Conservation (phyloP, 2,329 filamentous ascomycete genomes). For the Beauveria medogensis region DNA sequence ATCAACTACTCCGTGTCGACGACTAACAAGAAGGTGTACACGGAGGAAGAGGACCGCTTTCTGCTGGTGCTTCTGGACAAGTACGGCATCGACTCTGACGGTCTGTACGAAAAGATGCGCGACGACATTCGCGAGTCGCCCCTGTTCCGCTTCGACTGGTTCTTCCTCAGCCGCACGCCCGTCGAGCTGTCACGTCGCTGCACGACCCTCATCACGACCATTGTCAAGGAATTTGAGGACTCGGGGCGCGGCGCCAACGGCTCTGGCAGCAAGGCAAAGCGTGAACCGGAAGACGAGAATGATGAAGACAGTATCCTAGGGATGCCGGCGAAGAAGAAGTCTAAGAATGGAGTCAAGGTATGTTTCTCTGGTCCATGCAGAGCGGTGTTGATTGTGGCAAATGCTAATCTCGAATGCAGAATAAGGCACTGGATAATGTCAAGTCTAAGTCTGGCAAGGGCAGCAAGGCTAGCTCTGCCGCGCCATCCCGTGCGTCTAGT, state of each 20-base stretch:
- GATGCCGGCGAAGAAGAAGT: slow-evolving; percentile 90
- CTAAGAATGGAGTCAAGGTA: slow-evolving; percentile 83
- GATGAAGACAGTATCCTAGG: slow-evolving; percentile 75
- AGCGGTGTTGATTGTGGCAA: not conserved
- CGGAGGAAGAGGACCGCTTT: slow-evolving; percentile 95
- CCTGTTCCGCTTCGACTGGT: slow-evolving; percentile 98
- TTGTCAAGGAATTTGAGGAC: slow-evolving; percentile 89
- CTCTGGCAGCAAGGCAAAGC: slow-evolving; percentile 61
- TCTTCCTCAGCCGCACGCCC: slow-evolving; percentile 91
- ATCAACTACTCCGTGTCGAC: slow-evolving; percentile 98
- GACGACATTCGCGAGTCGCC: slow-evolving; percentile 93
- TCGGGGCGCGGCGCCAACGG: slow-evolving; percentile 52
- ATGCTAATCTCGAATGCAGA: slow-evolving; percentile 43
- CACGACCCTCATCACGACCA: slow-evolving; percentile 87
- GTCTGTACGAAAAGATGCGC: slow-evolving; percentile 87
- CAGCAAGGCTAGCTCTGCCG: slow-evolving; percentile 67
- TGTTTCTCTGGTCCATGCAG: slow-evolving; percentile 19
- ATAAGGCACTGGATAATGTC: slow-evolving; percentile 85
- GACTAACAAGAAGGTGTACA: slow-evolving; percentile 99
- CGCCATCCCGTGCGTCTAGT: slow-evolving; percentile 79
- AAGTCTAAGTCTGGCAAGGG: slow-evolving; percentile 67
- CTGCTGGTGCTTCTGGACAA: slow-evolving; percentile 87
- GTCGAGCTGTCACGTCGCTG: slow-evolving; percentile 88
- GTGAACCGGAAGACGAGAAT: slow-evolving; percentile 71
- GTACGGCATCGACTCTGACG: slow-evolving; percentile 84